These are phyloP conservation scores for Aspergillus tanneri DNA, from an alignment of 2,329 filamentous ascomycete genomes.

Conservation along the genomic window DNA sequence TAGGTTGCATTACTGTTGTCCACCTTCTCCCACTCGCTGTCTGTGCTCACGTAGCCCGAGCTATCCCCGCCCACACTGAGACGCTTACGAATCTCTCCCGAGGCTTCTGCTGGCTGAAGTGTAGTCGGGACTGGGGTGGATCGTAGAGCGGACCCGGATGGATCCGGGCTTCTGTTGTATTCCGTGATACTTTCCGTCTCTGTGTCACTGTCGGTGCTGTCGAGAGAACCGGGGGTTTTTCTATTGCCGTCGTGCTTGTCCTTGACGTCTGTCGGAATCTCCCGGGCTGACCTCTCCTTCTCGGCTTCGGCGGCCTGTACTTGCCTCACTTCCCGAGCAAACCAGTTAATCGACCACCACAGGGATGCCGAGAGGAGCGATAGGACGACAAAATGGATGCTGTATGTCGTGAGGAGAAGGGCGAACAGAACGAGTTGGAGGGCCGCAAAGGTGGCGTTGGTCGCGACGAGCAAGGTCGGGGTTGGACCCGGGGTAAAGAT, in stretches of 20 bases:
- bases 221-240: conserved; percentile 34
- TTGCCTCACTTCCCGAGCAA: conserved; percentile 65
- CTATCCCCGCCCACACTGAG: conserved; percentile 49
- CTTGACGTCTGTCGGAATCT: conserved; percentile 27
- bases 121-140: conserved; percentile 30
- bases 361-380: conserved; percentile 76
- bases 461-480: conserved; percentile 80
- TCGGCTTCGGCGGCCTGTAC: conserved; percentile 44
- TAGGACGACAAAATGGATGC: conserved; percentile 82
- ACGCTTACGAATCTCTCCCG: conserved; percentile 45
- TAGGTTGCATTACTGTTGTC: conserved; percentile 44
- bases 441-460: conserved; percentile 82
- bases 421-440: conserved; percentile 75
- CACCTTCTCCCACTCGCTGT: conserved; percentile 97
- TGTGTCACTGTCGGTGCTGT: conserved; percentile 46
- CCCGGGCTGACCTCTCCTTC: conserved; percentile 17
- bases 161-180: conserved; percentile 11
- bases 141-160: background rate
- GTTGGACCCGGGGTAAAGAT: conserved; percentile 93
- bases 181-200: conserved; percentile 39
- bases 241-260: conserved; percentile 22
- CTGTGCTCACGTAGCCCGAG: conserved; percentile 69
- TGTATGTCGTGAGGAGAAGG: conserved; percentile 78
- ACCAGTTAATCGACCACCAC: conserved; percentile 98
- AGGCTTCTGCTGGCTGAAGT: conserved; percentile 51